Base-by-base conservation (phyloP, 768 basidiomycete species). In the Suillus variegatus region DNA sequence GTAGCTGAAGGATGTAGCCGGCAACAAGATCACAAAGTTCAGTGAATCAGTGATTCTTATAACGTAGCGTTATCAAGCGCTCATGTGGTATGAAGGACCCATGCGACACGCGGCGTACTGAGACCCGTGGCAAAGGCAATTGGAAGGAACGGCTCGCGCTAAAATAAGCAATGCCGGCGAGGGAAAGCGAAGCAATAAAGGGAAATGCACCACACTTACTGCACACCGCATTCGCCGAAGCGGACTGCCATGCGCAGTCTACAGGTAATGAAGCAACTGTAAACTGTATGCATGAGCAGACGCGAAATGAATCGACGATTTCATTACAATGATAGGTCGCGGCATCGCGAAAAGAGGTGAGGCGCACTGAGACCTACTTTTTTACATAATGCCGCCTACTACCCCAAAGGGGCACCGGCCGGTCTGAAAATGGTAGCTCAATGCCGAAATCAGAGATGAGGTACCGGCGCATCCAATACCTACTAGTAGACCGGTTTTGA, bases 31-130 rank as follows among this genome's bases (percentile, higher is more conserved):
- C 13, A 38, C 1, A 7, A 25, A 20, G 25, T 12, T 4, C 32
- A 35, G 1, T 6, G 22, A 6, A 1, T 36, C 22, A n/a, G 16
- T 32, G 32, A 51, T 57, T 36, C 46, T 51, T 60, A 60, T 62
- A 62, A 40, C 36, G 61, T 40, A 35, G 25, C 44, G 36, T 55
- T 51, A 62, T 55, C 55, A 60, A 60, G 58, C 58, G 58, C 58
- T 6, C 58, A 43, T 60, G 18, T 58, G 25, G 57, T 18, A 41
- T 58, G 57, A 12, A 58, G 22, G 10, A 9, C 6, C 58, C 57
- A 60, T 20, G 58, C 41, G 91, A 90, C 85, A 87, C 88, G 90
- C 91, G 92, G 76, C 91, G 90, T 13, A 92, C 79, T 18, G 82
- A 82, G 74, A 92, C 91, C 70, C 92, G 91, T 64, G 91, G 70